A percentile compares a stretch with the other conserved stretches of the same genome.
Conservation (phyloP, 192 early-diverging fungal species). For the Gigaspora rosea region DNA sequence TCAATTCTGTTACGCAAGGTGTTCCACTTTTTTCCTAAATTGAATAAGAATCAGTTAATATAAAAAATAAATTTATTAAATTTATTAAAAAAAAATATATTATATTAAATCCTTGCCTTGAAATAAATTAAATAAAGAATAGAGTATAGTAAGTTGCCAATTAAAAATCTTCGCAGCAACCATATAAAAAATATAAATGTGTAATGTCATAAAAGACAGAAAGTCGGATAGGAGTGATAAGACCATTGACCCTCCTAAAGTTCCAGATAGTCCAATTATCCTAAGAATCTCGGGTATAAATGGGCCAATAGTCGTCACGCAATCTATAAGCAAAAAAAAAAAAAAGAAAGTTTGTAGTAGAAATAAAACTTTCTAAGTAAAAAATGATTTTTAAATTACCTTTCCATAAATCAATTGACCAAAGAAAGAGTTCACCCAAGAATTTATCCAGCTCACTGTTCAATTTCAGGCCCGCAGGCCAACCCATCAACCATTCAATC, state of each 20-base stretch:
- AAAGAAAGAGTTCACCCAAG: conserved; percentile 87
- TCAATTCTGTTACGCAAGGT: conserved; percentile 90
- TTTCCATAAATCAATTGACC: conserved; percentile 87
- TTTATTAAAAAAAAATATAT: no score
- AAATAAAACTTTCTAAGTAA: not conserved
- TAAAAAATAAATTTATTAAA: no score
- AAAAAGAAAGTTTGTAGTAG: not conserved
- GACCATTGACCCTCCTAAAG: conserved; percentile 83
- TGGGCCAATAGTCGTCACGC: conserved; percentile 48
- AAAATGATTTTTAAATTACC: conserved; percentile 38
- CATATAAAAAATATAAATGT: conserved; percentile 95
- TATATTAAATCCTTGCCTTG: conserved; percentile 55
- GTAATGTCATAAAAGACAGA: conserved; percentile 80
- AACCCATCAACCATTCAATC: conserved; percentile 87
- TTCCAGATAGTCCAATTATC: conserved; percentile 72
- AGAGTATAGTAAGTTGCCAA: conserved; percentile 85
- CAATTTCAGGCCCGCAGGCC: conserved; percentile 95
- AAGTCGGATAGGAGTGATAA: conserved; percentile 84
- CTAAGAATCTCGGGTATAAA: conserved; percentile 65
- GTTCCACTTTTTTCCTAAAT: conserved; percentile 78
- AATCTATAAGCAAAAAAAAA: conserved; percentile 35
- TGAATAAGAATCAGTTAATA: no score
- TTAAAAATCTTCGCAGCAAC: conserved; percentile 91
- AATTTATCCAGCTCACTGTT: conserved; percentile 89
- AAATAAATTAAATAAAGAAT: conserved; percentile 91